Conservation (phyloP, 306 rosid genomes). For the Cajanus cajan region DNA sequence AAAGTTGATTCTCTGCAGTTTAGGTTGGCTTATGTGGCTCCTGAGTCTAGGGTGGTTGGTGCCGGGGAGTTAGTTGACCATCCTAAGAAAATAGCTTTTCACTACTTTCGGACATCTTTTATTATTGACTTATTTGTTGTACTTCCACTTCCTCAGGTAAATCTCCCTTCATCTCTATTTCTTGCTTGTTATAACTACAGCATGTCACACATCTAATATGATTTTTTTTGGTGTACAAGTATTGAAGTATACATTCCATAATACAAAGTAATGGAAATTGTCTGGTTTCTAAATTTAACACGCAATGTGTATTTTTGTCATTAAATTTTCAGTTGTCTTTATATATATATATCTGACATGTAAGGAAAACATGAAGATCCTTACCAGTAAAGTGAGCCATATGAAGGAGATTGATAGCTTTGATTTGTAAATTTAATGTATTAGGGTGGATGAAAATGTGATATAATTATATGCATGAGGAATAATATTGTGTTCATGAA, state of each 20-base stretch:
- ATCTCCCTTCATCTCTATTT: neutral
- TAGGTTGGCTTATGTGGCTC: constrained; percentile 91
- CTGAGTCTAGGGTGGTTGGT: constrained; percentile 82
- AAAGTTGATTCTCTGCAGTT: constrained; percentile 51
- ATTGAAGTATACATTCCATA: neutral
- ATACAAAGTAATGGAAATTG: neutral
- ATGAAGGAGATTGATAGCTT: neutral
- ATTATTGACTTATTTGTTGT: constrained; percentile 61
- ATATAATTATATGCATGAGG: neutral
- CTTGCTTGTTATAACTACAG: neutral
- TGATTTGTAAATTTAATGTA: neutral
- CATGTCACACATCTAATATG: neutral
- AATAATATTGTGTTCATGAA: neutral
- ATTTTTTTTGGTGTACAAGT: neutral
- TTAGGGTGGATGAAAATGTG: neutral
- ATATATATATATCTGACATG: neutral
- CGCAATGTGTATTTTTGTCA: neutral
- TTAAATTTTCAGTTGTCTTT: neutral
- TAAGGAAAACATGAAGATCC: neutral
- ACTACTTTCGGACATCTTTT: constrained; percentile 62
- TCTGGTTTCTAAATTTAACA: neutral
- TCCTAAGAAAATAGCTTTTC: constrained; percentile 69
- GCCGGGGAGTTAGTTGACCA: constrained; percentile 87
- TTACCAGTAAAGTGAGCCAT: neutral
- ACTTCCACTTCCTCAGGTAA: constrained; percentile 90